Base-by-base conservation (phyloP, 2,329 filamentous ascomycete genomes). In the Huntiella decipiens region DNA sequence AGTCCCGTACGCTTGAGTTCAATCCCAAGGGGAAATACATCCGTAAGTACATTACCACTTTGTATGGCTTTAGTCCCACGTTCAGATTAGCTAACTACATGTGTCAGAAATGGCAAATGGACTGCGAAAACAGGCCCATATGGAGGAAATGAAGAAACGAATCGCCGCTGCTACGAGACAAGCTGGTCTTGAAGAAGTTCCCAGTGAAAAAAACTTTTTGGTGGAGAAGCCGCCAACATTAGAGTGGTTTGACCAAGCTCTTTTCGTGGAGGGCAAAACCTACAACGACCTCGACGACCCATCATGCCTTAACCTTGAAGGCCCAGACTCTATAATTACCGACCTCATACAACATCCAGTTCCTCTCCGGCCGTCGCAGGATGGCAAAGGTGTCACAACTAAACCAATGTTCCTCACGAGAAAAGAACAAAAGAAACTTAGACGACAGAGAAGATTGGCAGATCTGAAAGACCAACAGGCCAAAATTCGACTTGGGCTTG, bases 1-100 rank as follows among this genome's bases (percentile, higher is more conserved):
- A 82, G 52, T 73, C 84, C 8, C 77, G 83, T 50, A 77, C 83
- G 52, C 69, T 98, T 13, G 66, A 85, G 10, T 96, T 98, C 67
- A 94, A 95, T 55, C 79, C 87, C 54, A 92, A 93, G 60, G 91
- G 91, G 45, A 96, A 96, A 70, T 96, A 94, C 57, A 94, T 96
- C 50, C 80, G 48, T 50, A 43, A 38, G 48, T 50, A 11, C 13
- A 8, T 11, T 16, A 8, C 19, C 16, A 4, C 19, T 31, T 10
- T 12, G 5, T 35, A 5, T 11, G 10, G 8, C n/a, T 41, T 35
- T 5, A 16, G n/a, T 33, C 11, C n/a, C 11, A 7, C 16, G 17
- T 13, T 19, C 7, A 15, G 31, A 7, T 6, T 35, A 41, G 22
- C 22, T 13, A 43, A 39, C n/a, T 13, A 11, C 12, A 8, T 7